Evolutionary conservation across 2,329 filamentous ascomycete species (phyloP), one percentile per base, ranked within the genome.

Genomic region (Colletotrichum euphorbiae): DNA sequence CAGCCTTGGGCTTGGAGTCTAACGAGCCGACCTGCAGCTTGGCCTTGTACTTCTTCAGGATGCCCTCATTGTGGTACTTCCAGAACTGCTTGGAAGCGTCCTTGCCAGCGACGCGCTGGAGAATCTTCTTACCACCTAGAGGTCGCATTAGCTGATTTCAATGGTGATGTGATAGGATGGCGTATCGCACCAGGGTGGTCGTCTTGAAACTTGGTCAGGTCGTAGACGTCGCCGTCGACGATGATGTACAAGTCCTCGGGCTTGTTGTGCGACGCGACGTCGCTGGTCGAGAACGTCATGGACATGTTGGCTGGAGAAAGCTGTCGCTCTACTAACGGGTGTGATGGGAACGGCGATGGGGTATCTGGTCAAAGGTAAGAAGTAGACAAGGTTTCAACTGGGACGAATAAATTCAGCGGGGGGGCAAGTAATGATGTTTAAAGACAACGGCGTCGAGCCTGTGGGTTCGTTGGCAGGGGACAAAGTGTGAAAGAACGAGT

Each of bases 171-270:
- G 0, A 45, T 38, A 31, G 28, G n/a, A 45, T 12, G 48, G 3
- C 38, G 42, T 11, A 42, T 74, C 82, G 83, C 83, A 88, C 93
- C 93, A 78, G 92, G 93, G 79, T 95, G 92, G 72, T 94, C 91
- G 69, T 94, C 90, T 78, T 93, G 91, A 79, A 95, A 95, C 76
- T 90, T 94, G 74, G 94, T 97, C 75, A 98, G 79, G 77, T 99
- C 95, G 80, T 97, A 98, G 73, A 98, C 95, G 80, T 98, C 95
- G 75, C 94, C 92, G 73, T 98, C 95, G 73, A 98, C 90, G 72
- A 97, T 89, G 76, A 98, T 93, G 89, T 90, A 98, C 70, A 98
- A 85, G 77, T 90, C 91, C 76, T 93, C 89, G 51, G 90, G 81
- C 83, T 95, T 97, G 86, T 93, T 97, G 81, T 98, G 94, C 81